These are phyloP conservation scores for Effrenium voratum DNA, from an alignment of 73 alveolate species.

Conservation along the genomic window DNA sequence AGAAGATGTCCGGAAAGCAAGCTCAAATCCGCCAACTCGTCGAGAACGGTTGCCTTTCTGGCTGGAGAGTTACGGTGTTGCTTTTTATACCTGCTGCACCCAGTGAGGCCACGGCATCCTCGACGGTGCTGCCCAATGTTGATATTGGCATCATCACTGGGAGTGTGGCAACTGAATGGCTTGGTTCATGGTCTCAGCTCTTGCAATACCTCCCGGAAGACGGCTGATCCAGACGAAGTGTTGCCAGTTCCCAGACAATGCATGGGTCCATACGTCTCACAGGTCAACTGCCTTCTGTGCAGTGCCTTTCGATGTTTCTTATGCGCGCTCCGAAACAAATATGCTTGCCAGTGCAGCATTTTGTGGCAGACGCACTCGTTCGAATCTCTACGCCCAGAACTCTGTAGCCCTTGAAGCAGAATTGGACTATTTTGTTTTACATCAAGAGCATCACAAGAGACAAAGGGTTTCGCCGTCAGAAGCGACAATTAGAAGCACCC, in stretches of 20 bases:
- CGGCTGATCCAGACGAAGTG: no score
- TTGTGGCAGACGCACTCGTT: background rate
- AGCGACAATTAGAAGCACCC: background rate
- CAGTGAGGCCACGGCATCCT: no score
- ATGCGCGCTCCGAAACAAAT: background rate
- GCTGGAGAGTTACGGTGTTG: background rate
- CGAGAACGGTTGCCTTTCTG: background rate
- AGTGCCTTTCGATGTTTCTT: background rate
- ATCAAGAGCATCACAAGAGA: background rate
- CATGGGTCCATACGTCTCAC: background rate
- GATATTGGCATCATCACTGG: background rate
- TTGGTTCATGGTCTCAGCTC: slow-evolving; percentile 23
- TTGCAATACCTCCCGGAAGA: no score
- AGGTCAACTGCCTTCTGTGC: background rate
- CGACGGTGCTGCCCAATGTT: no score
- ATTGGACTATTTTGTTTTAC: background rate
- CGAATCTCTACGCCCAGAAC: background rate
- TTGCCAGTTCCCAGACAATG: background rate
- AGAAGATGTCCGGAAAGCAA: background rate
- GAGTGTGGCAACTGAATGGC: background rate
- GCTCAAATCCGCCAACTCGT: background rate
- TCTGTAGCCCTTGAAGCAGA: background rate
- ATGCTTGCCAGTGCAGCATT: no score
- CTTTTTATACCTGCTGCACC: no score
- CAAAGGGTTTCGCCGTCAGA: no score